Evolutionary conservation across 208 protist genomes (phyloP), one percentile per base, ranked within the genome.

Genomic region (Trichomonas vaginalis): DNA sequence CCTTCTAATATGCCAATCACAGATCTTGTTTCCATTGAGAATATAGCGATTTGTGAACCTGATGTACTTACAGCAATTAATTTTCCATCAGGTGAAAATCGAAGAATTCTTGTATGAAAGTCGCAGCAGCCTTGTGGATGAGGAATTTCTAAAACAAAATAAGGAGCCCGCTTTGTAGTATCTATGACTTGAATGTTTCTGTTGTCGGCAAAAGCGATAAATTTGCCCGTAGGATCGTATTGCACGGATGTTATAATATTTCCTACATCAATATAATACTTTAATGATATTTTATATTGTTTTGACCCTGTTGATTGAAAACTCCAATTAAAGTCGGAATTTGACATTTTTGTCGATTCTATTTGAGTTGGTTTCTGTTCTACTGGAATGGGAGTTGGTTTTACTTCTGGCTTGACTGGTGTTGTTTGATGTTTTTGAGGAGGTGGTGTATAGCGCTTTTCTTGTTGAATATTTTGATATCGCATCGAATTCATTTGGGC

Each of bases 21-120:
- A 51, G 23, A 14, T 92, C 45, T 6, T 32, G 8, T 48, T 21
- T 48, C 40, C 14, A 40, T 51, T 2, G 86, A 92, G 51, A 92
- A 51, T 9, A 92, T 92, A 0, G 86, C 42, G 15, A 92, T 51
- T 8, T 35, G 17, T 0, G 40, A 56, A 14, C 40, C 42, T 23
- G 14, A 48, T 23, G 86, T 48, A 92, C 27, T 51, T 8, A 92
- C 45, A 51, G 86, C 86, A n/a, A 92, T 92, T 48, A 56, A 47
- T n/a, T 51, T 23, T 92, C 86, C 86, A 92, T 92, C 45, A 37
- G 40, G 40, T 56, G 86, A 92, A 92, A 92, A 92, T 51, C 45
- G 23, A 39, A 92, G 42, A 39, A 92, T 45, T 92, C 86, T 23
- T 39, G 86, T 92, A 39, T 92, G 45, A 8, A 92, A 51, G 6